Conservation (phyloP, 352 stramenopile genomes). For the Pythium periplocum region DNA sequence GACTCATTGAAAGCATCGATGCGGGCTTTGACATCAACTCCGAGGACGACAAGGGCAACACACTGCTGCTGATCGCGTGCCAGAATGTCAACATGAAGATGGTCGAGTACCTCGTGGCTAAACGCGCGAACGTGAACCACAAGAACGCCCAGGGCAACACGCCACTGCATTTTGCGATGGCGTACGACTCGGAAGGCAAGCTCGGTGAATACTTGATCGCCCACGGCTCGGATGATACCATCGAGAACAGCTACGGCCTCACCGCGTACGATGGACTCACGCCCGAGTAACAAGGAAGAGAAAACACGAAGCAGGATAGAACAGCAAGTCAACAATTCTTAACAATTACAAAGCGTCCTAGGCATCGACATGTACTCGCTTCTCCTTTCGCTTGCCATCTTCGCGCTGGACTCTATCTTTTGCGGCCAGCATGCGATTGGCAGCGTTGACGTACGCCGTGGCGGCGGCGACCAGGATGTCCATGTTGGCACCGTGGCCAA, state of each 20-base stretch:
- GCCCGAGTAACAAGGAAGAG: constrained; percentile 29
- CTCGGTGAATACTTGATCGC: constrained; percentile 91
- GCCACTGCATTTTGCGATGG: constrained; percentile 92
- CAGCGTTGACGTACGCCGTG: constrained; percentile 84
- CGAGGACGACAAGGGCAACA: constrained; percentile 93
- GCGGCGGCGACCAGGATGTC: constrained; percentile 87
- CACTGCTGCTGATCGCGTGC: constrained; percentile 82
- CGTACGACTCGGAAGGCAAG: constrained; percentile 86
- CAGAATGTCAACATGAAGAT: constrained; percentile 90
- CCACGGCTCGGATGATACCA: constrained; percentile 90
- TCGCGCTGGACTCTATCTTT: constrained; percentile 20
- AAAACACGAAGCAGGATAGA: neutral
- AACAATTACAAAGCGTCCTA: too few species aligned
- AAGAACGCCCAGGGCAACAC: constrained; percentile 91
- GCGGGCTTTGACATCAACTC: constrained; percentile 85
- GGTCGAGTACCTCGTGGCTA: constrained; percentile 81
- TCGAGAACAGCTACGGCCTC: constrained; percentile 92
- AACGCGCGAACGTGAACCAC: constrained; percentile 89
- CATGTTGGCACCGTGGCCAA: constrained; percentile 85
- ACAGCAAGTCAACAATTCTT: too few species aligned
- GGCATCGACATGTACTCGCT: too few species aligned
- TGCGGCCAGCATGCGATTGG: constrained; percentile 80
- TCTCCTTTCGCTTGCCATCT: too few species aligned
- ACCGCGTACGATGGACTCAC: constrained; percentile 91
- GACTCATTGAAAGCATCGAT: constrained; percentile 87